These are phyloP conservation scores for Cicer pinnatifidum DNA, from an alignment of 306 rosid species.

Conservation along the genomic window DNA sequence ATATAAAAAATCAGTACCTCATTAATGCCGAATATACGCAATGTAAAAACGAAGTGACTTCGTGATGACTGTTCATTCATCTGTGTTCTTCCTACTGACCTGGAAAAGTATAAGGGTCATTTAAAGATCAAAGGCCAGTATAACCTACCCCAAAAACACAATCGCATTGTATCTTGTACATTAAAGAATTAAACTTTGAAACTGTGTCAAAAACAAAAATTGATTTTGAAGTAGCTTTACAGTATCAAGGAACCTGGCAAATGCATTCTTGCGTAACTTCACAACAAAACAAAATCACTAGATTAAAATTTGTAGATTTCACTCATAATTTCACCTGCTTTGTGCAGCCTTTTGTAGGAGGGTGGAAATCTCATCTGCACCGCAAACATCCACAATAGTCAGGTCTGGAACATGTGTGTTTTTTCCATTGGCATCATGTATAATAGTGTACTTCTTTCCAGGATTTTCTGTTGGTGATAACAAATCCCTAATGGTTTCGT, in stretches of 20 bases:
- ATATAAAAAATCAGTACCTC: conserved; percentile 58
- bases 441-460: conserved; percentile 83
- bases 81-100: conserved; percentile 93
- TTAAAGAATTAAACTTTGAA: neutral
- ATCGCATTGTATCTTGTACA: neutral
- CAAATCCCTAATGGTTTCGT: conserved; percentile 87
- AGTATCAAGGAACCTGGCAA: conserved; percentile 11
- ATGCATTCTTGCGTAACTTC: neutral
- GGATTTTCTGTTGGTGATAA: conserved; percentile 67
- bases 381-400: conserved; percentile 78
- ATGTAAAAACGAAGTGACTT: conserved; percentile 89
- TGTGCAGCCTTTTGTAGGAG: conserved; percentile 87
- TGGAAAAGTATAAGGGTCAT: conserved; percentile 43
- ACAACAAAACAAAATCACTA: neutral
- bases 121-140: neutral
- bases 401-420: conserved; percentile 84
- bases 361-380: conserved; percentile 80
- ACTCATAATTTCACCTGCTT: conserved; percentile 61
- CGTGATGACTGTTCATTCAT: conserved; percentile 98
- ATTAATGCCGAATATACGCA: conserved; percentile 81
- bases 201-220: neutral
- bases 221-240: neutral
- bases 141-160: neutral
- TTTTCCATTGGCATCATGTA: conserved; percentile 88
- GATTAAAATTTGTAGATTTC: conserved; percentile 10